Conservation (phyloP, 176 grass and related monocot genomes). For the Juncus effusus region DNA sequence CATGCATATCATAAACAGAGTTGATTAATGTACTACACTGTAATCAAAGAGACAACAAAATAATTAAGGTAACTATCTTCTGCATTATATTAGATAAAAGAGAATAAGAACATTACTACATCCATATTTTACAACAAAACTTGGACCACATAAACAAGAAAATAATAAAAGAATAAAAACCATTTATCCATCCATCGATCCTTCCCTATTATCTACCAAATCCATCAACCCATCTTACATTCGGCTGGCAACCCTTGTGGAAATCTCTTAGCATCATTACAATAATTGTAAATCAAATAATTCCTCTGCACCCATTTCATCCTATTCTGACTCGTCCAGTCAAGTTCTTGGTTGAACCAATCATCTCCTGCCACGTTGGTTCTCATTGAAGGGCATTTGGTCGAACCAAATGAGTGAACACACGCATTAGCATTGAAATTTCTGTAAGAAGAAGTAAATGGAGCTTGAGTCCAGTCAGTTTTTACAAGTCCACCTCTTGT, state of each 20-base stretch:
- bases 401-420: conserved; percentile 34
- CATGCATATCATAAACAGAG: no score
- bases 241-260: conserved; percentile 55
- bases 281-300: conserved; percentile 97
- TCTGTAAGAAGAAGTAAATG: conserved; percentile 61
- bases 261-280: conserved; percentile 61
- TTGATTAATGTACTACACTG: no score
- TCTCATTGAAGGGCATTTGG: conserved; percentile 28
- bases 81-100: conserved; percentile 1
- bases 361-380: conserved; percentile 25
- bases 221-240: conserved; percentile 38
- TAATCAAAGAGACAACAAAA: no score
- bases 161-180: conserved; percentile 27
- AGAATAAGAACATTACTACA: conserved; percentile 20
- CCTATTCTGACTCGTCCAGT: conserved; percentile 48
- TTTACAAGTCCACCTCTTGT: conserved; percentile 76
- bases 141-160: not conserved
- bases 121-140: conserved; percentile 28
- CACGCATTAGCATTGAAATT: conserved; percentile 68
- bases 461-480: conserved; percentile 74
- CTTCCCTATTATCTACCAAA: not conserved
- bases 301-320: conserved; percentile 73
- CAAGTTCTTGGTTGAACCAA: conserved; percentile 87
- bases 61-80: no score
- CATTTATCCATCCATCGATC: not conserved